phyloP scores from a whole-genome alignment of 176 grass and related monocot genomes.

The Hsuehochloa calcarea region DNA sequence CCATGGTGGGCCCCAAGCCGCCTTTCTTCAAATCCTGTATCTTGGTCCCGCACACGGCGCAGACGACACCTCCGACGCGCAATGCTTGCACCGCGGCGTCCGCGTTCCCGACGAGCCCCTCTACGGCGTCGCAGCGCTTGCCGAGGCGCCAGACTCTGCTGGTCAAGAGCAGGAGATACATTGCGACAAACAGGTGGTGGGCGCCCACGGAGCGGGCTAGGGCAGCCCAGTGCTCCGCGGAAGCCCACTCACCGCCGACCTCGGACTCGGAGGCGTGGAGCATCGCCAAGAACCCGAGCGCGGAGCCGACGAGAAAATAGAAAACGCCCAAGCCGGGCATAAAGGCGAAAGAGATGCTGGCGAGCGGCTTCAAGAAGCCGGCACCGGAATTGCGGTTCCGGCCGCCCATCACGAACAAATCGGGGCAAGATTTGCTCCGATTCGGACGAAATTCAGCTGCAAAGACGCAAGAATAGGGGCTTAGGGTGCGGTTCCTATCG shows the following conservation, averaged over 20 bases:
- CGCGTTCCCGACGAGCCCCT: conserved; percentile 38
- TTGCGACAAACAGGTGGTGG: conserved; percentile 28
- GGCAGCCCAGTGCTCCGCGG: conserved; percentile 4
- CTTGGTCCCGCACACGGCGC: conserved; percentile 57
- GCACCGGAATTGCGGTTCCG: conserved; percentile 29
- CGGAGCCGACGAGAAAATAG: conserved; percentile 52
- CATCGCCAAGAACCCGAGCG: conserved; percentile 45
- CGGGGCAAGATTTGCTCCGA: background rate
- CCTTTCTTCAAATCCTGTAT: conserved; percentile 45
- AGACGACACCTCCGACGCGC: conserved; percentile 37
- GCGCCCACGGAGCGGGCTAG: background rate
- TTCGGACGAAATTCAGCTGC: background rate
- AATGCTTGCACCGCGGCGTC: conserved; percentile 25
- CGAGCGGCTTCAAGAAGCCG: conserved; percentile 33
- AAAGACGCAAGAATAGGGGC: background rate
- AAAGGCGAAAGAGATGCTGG: conserved; percentile 8
- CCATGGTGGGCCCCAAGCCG: background rate
- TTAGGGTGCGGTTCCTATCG: background rate
- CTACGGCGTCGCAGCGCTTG: conserved; percentile 39
- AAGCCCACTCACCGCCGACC: conserved; percentile 27
- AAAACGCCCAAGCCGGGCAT: conserved; percentile 12
- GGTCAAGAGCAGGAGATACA: conserved; percentile 37
- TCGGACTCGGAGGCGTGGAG: conserved; percentile 31
- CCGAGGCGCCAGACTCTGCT: conserved; percentile 40
- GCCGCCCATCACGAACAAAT: conserved; percentile 32